These are phyloP conservation scores for Ocimum tenuiflorum DNA, from an alignment of 257 asterid genomes.

Conservation along the genomic window DNA sequence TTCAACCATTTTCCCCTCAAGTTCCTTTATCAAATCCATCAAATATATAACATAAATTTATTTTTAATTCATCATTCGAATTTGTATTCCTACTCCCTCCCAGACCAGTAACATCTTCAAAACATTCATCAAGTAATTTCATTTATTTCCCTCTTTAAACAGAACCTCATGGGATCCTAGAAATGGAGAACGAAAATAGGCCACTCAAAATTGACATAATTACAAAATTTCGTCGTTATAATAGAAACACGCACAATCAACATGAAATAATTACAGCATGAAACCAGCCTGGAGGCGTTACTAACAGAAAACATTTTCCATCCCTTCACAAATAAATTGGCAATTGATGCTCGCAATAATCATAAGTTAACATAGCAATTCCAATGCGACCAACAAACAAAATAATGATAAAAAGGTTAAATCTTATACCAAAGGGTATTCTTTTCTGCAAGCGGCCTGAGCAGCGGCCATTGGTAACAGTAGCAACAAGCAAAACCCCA, in stretches of 20 bases:
- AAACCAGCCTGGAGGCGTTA: background rate
- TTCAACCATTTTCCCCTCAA: background rate
- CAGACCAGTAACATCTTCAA: background rate
- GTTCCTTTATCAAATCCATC: background rate
- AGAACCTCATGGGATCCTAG: background rate
- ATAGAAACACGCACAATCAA: background rate
- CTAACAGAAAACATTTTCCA: background rate
- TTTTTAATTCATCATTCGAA: background rate
- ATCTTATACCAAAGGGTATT: constrained; percentile 31
- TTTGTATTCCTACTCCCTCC: background rate
- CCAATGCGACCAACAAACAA: background rate
- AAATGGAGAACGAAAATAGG: background rate
- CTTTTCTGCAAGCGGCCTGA: constrained; percentile 35
- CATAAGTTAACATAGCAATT: background rate
- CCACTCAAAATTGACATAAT: background rate
- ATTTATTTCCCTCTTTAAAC: background rate
- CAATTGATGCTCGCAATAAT: background rate
- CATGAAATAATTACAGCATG: background rate
- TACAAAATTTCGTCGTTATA: background rate
- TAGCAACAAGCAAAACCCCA: constrained; percentile 22
- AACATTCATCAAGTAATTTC: background rate
- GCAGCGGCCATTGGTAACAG: constrained; percentile 25
- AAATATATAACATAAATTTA: background rate
- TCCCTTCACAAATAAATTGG: background rate
- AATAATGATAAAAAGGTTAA: background rate